Evolutionary conservation across 2,329 filamentous ascomycete species (phyloP).

Genomic region (Colletotrichum tropicale): DNA sequence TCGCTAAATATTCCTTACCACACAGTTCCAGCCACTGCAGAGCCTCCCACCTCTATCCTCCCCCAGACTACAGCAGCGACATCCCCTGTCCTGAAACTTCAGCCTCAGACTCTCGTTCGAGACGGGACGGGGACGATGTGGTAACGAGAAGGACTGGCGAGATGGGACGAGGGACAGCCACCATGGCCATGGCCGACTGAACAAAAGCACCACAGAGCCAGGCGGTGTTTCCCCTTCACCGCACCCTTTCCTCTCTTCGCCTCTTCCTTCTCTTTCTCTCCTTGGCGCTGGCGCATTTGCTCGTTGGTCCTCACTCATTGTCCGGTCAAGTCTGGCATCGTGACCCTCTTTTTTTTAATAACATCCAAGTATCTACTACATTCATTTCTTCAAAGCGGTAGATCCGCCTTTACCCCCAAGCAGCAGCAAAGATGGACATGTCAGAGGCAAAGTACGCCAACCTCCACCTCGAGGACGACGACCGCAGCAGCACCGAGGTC

Average conservation of each 20-base stretch:
- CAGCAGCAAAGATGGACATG: slow-evolving; percentile 14
- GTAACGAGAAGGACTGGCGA: background rate
- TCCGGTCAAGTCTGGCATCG: background rate
- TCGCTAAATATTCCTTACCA: background rate
- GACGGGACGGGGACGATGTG: background rate
- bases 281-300: slow-evolving; percentile 16
- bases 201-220: background rate
- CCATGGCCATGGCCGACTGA: background rate
- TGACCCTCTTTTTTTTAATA: background rate
- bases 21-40: background rate
- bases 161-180: background rate
- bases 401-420: background rate
- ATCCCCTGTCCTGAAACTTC: slow-evolving; percentile 7
- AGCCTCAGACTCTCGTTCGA: slow-evolving; percentile 6
- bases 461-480: slow-evolving; percentile 29
- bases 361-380: background rate
- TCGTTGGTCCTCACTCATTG: background rate
- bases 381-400: background rate
- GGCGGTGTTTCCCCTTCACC: no score
- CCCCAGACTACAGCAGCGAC: background rate
- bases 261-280: background rate
- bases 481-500: slow-evolving; percentile 35
- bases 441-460: slow-evolving; percentile 26
- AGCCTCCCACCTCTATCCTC: background rate
- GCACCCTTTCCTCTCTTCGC: background rate